Evolutionary conservation across 176 grass and related monocot species (phyloP).

Genomic region (Carex kokanica): DNA sequence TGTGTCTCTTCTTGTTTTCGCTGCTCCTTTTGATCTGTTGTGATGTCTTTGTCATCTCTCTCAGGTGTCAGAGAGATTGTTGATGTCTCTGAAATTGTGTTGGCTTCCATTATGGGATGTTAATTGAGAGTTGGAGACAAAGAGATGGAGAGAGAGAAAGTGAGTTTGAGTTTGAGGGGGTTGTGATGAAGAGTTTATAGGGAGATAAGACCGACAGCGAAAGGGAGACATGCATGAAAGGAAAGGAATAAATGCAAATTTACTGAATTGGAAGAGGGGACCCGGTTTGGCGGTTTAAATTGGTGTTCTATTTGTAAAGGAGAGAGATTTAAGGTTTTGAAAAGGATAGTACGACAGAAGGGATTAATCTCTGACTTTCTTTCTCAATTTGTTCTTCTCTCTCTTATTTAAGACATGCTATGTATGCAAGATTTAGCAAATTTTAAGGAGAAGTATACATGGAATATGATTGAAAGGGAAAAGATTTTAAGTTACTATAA

Average conservation of each 20-base stretch:
- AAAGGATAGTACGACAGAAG: slow-evolving; percentile 14
- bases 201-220: background rate
- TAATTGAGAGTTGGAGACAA: background rate
- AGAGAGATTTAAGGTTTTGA: slow-evolving; percentile 20
- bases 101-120: slow-evolving; percentile 21
- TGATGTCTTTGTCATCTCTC: slow-evolving; percentile 2
- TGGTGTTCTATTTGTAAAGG: background rate
- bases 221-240: background rate
- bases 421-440: slow-evolving; percentile 18
- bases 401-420: slow-evolving; percentile 15
- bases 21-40: background rate
- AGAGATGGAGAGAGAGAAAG: background rate
- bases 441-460: slow-evolving; percentile 15
- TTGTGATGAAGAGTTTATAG: slow-evolving; percentile 18
- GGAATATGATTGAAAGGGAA: slow-evolving; percentile 11
- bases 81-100: slow-evolving; percentile 13
- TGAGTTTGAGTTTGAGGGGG: background rate
- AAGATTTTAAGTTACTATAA: slow-evolving; percentile 10
- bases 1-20: background rate
- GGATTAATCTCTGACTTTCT: slow-evolving; percentile 25
- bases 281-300: slow-evolving; percentile 11
- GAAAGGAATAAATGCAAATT: slow-evolving; percentile 29
- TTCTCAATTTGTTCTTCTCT: slow-evolving; percentile 19
- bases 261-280: slow-evolving; percentile 9
- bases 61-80: slow-evolving; percentile 6